Percentiles rank a stretch among this genome's conserved stretches.
These are phyloP conservation scores for Dactylellina haptotyla DNA, from an alignment of 2,329 filamentous ascomycete species.

Conservation along the genomic window DNA sequence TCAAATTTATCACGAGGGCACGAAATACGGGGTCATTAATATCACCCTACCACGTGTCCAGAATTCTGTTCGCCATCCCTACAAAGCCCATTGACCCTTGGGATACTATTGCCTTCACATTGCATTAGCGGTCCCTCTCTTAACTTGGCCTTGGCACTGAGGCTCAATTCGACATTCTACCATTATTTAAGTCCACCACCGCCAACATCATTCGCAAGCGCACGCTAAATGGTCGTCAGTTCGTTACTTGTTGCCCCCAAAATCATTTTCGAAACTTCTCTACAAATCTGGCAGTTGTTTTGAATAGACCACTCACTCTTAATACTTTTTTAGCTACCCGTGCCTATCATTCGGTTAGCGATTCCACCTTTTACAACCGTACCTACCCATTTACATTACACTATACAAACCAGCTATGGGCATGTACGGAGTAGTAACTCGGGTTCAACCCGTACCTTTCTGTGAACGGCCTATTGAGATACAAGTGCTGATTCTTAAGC, in stretches of 20 bases:
- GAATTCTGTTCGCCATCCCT: no score
- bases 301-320: background rate
- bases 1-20: background rate
- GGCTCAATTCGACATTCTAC: background rate
- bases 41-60: no score
- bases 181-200: background rate
- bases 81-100: no score
- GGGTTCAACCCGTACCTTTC: background rate
- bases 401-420: background rate
- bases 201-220: no score
- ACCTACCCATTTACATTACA: background rate
- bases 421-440: background rate
- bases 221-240: no score
- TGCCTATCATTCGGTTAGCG: no score
- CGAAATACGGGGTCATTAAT: background rate
- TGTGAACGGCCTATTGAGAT: background rate
- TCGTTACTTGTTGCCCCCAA: no score
- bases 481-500: background rate
- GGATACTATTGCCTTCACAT: no score
- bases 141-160: background rate
- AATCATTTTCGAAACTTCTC: no score
- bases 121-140: no score
- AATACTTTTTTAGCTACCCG: background rate
- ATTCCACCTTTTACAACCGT: no score
- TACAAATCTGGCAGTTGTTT: no score